phyloP scores from a whole-genome alignment of 2,329 filamentous ascomycete genomes.

The Ceratocystis cubensis region DNA sequence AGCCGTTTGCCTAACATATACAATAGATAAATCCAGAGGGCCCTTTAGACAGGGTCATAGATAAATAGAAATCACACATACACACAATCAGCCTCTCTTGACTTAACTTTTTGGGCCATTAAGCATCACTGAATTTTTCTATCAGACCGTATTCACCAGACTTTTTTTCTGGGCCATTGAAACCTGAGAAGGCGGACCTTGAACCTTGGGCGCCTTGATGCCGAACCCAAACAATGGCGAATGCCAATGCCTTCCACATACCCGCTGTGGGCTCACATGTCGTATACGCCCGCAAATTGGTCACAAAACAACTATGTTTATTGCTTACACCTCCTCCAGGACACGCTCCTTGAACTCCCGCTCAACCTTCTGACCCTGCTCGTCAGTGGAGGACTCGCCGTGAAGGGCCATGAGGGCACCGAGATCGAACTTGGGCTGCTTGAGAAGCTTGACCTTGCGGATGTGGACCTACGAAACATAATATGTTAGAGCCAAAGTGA shows the following conservation, averaged over 20 bases:
- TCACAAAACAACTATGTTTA: slow-evolving; percentile 22
- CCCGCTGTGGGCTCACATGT: slow-evolving; percentile 20
- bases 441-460: slow-evolving; percentile 99
- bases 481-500: slow-evolving; percentile 24
- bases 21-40: too few species aligned
- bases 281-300: slow-evolving; percentile 20
- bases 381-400: slow-evolving; percentile 91
- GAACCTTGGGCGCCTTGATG: slow-evolving; percentile 16
- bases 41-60: background rate
- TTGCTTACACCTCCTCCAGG: slow-evolving; percentile 76
- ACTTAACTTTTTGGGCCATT: slow-evolving; percentile 21
- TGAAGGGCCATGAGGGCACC: slow-evolving; percentile 92
- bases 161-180: slow-evolving; percentile 21
- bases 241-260: slow-evolving; percentile 20
- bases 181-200: slow-evolving; percentile 15
- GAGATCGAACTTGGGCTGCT: slow-evolving; percentile 97
- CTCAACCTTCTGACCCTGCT: slow-evolving; percentile 97
- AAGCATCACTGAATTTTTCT: slow-evolving; percentile 22
- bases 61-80: background rate
- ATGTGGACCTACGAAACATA: slow-evolving; percentile 70
- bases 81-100: slow-evolving; percentile 10
- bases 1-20: too few species aligned
- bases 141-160: slow-evolving; percentile 22
- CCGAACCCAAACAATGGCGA: slow-evolving; percentile 19
- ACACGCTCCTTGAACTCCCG: slow-evolving; percentile 98